Conservation (phyloP, 768 basidiomycete genomes). For the Chalciporus pseudorubinellus region DNA sequence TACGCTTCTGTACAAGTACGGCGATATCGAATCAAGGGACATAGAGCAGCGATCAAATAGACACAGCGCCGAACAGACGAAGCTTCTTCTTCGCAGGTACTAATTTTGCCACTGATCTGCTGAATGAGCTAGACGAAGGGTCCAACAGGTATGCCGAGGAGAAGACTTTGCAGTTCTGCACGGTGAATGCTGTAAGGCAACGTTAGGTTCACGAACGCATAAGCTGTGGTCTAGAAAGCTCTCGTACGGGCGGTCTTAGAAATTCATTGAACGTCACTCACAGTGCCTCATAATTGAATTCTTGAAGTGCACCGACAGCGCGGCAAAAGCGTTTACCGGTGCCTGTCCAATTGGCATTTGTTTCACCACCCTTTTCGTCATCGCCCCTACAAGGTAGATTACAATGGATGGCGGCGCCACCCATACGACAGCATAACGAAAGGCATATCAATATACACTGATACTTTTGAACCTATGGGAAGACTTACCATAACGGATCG, state of each 20-base stretch:
- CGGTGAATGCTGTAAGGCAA: conserved; percentile 5
- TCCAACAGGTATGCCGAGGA: conserved; percentile 18
- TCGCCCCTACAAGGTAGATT: not conserved
- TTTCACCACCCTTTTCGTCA: not conserved
- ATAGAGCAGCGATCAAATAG: not conserved
- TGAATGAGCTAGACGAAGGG: not conserved
- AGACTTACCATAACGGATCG: conserved; percentile 8
- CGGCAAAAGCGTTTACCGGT: not conserved
- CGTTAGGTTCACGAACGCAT: not conserved
- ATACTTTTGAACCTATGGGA: conserved; percentile 9
- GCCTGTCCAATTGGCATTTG: not conserved
- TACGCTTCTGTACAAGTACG: not conserved
- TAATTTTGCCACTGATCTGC: not conserved
- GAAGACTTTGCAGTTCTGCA: not conserved
- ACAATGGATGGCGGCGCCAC: not conserved
- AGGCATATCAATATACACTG: conserved; percentile 1
- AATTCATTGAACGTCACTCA: not conserved
- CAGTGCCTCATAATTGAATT: not conserved
- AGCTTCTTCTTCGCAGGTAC: not conserved
- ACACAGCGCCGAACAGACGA: not conserved
- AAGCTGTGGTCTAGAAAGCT: no score
- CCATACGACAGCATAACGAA: conserved; percentile 16
- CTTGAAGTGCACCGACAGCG: not conserved
- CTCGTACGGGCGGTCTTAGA: not conserved
- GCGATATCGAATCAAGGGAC: not conserved